Base-by-base conservation (phyloP, 345 rosid genomes). In the Dipteronia sinensis region DNA sequence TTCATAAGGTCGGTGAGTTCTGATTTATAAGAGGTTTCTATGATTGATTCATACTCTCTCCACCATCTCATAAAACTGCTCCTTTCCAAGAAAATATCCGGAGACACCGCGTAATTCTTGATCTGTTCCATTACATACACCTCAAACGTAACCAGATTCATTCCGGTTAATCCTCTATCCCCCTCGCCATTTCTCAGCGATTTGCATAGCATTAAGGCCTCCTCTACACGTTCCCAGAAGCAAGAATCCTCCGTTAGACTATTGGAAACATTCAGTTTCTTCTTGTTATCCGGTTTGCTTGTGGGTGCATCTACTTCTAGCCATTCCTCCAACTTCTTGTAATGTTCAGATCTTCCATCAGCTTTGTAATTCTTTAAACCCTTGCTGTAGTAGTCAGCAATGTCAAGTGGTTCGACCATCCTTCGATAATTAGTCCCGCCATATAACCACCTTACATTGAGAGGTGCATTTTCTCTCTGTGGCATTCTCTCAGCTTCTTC, bases 161-260 rank as follows among this genome's bases (percentile, higher is more conserved):
- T 31, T 2, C 29, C 65, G 56, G 59, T 40, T 13, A 2, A 66
- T 38, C 63, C 72, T 62, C 44, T 3, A 31, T 31, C 77, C 67
- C 69, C 82, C 10, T 4, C 82, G 47, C 31, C 72, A 49, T 47
- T 53, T 10, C 40, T 76, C 63, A 82, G 56, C 59, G 11, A 8
- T 11, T 81, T 65, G 74, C 87, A 78, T 0, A 67, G 72, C 11
- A 81, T 72, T 49, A 88, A 9, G 11, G 94, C 90, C 76, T 93
- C 96, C 81, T 94, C 97, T 10, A 94, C 98, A 5, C 82, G 73
- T 20, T 90, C 89, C 98, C 98, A 94, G 22, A 94, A 94, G 71
- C 94, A 91, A 23, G 98, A 93, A 86, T 93, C 97, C 53, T 85
- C 74, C 0, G 87, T 90, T 23, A 93, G 16, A 17, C 19, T 73